Evolutionary conservation across 2,329 filamentous ascomycete species (phyloP), one percentile per base, ranked within the genome.

Genomic region (Chalaropsis ovoidea): DNA sequence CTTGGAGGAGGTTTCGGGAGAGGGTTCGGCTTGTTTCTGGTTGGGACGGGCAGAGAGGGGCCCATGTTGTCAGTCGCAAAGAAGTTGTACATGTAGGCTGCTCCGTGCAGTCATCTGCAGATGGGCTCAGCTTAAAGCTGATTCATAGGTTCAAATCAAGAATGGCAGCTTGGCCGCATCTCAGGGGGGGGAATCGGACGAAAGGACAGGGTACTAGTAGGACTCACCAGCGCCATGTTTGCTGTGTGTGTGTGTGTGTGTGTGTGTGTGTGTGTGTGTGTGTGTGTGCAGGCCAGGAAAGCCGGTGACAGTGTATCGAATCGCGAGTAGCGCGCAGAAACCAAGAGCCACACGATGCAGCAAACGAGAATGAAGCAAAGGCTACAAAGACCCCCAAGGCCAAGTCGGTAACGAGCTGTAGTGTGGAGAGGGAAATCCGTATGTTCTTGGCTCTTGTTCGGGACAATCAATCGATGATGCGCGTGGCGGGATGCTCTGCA

Each of bases 181-280:
- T 56, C 47, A 49, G 64, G 64, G 41, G 61, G 27, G 43, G 61
- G 27, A 45, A 24, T 24, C 19, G 43, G 31, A 24, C 56, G 15
- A 52, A 17, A 60, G 47, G 47, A 35, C 22, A 35, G 54, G 35
- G 47, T 41, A 3, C 1, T 15, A n/a, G 27, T 19, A 56, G 45
- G 31, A 60, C 64, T 24, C 62, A 66, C 64, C 60, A 66, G 42
- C 17, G 64, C 64, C 64, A 66, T 66, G 35, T 39, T 63, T 65
- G 17, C 17, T 61, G 27, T 17, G n/a, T n/a, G n/a, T n/a, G n/a
- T n/a, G n/a, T n/a, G n/a, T n/a, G n/a, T n/a, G n/a, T n/a, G n/a
- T n/a, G n/a, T n/a, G n/a, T n/a, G n/a, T n/a, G n/a, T n/a, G n/a
- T n/a, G n/a, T n/a, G n/a, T n/a, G n/a, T n/a, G n/a, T n/a, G n/a